Evolutionary conservation across 192 early-diverging fungal species (phyloP).

Genomic region (Paraglomus brasilianum): DNA sequence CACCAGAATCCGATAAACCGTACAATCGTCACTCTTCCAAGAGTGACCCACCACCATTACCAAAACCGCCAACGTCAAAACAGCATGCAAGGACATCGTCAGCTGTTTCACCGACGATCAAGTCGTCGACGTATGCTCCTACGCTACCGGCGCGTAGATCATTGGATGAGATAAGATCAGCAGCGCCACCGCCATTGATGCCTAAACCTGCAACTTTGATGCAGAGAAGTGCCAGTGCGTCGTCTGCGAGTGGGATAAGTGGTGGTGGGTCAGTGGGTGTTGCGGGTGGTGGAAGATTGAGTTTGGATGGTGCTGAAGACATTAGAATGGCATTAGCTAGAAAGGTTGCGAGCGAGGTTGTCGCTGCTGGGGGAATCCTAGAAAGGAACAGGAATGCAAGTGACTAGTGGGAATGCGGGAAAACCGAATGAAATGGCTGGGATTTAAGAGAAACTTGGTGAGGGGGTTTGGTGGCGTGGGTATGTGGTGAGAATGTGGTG

Average conservation of each 20-base stretch:
- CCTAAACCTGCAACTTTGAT: slow-evolving; percentile 25
- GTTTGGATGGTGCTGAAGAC: slow-evolving; percentile 15
- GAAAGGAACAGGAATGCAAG: slow-evolving; percentile 12
- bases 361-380: slow-evolving; percentile 13
- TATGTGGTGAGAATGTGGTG: no score
- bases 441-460: no score
- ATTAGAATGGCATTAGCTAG: slow-evolving; percentile 15
- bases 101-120: not conserved
- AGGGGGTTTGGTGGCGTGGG: no score
- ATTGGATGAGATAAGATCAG: slow-evolving; percentile 23
- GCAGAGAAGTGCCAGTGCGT: slow-evolving; percentile 28
- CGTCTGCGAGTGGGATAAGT: slow-evolving; percentile 18
- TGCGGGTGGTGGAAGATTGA: not conserved
- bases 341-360: slow-evolving; percentile 26
- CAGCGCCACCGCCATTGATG: slow-evolving; percentile 21
- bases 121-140: not conserved
- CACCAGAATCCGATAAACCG: not conserved
- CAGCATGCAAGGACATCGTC: slow-evolving; percentile 7
- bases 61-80: not conserved
- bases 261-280: not conserved
- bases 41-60: not conserved
- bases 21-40: not conserved
- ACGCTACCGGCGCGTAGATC: slow-evolving; percentile 16
- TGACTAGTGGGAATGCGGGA: no score
- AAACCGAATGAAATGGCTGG: no score